phyloP scores from a whole-genome alignment of 176 grass and related monocot species.

The barley (Hordeum vulgare) region MorexV3_pseudomolecules_assembly NC_058523.1:25585419-25585918 shows the following conservation, averaged over 20 bases:
- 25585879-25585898: not conserved
- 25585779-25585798: not conserved
- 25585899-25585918: not conserved
- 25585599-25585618: not conserved
- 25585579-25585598: not conserved
- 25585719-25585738: not conserved
- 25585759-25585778: not conserved
- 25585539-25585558: not conserved
- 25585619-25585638: too few species aligned
- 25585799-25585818: not conserved
- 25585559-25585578: not conserved
- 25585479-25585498: not conserved
- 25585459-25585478: too few species aligned
- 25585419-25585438: too few species aligned
- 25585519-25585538: not conserved
- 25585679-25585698: too few species aligned
- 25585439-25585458: too few species aligned
- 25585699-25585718: not conserved
- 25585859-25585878: not conserved
- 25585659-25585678: too few species aligned
- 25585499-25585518: not conserved
- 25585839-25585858: not conserved
- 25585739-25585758: too few species aligned
- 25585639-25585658: not conserved
- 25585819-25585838: not conserved